phyloP scores from a whole-genome alignment of 306 rosid genomes.

The Vigna reflexopilosa region DNA sequence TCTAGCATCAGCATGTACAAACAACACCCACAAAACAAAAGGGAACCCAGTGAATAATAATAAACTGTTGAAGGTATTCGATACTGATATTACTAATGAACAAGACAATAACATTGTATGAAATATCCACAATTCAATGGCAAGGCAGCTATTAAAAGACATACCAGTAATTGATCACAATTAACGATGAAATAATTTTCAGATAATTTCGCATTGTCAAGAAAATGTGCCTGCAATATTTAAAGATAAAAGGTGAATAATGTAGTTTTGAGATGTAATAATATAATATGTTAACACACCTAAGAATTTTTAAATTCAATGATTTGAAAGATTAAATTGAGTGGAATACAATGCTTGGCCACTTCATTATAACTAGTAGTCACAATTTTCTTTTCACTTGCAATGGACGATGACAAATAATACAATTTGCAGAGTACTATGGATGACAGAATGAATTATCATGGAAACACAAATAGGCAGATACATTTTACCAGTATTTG shows the following conservation, averaged over 20 bases:
- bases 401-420: conserved; percentile 11
- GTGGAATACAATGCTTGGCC: conserved; percentile 1
- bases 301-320: conserved; percentile 20
- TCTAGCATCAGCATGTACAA: conserved; percentile 57
- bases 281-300: conserved; percentile 29
- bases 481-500: conserved; percentile 69
- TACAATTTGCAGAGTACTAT: background rate
- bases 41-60: conserved; percentile 27
- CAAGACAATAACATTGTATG: conserved; percentile 33
- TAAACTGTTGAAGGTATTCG: conserved; percentile 27
- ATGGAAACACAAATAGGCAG: conserved; percentile 20
- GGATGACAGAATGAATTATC: conserved; percentile 24
- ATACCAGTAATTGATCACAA: conserved; percentile 81
- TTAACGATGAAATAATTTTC: conserved; percentile 80
- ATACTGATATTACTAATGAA: conserved; percentile 25
- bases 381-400: conserved; percentile 14
- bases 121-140: conserved; percentile 32
- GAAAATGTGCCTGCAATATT: conserved; percentile 81
- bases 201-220: conserved; percentile 85
- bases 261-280: conserved; percentile 20
- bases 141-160: conserved; percentile 40
- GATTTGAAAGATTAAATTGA: conserved; percentile 18
- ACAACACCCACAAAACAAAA: conserved; percentile 47
- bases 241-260: conserved; percentile 17
- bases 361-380: conserved; percentile 7